Conservation (phyloP, 306 rosid genomes). For the Cucurbita maxima region DNA sequence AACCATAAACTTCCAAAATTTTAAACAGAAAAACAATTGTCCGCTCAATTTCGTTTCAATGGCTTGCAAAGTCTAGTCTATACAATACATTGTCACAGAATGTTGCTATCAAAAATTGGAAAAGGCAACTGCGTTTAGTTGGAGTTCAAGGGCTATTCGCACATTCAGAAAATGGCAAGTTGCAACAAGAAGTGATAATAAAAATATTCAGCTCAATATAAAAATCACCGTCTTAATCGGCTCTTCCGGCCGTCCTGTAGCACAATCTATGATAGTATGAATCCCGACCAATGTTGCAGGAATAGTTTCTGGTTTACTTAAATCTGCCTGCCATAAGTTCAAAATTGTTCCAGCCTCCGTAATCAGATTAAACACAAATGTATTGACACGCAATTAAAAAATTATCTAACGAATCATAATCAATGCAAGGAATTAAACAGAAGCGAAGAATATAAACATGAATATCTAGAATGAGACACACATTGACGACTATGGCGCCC, state of each 20-base stretch:
- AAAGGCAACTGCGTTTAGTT: background rate
- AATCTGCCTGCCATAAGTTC: constrained; percentile 52
- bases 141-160: background rate
- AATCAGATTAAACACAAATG: background rate
- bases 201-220: background rate
- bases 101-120: background rate
- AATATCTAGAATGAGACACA: background rate
- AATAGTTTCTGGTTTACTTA: constrained; percentile 74
- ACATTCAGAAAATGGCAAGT: background rate
- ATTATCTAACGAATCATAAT: background rate
- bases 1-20: background rate
- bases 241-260: constrained; percentile 94
- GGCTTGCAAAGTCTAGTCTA: background rate
- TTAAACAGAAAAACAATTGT: background rate
- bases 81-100: background rate
- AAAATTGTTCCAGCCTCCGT: background rate
- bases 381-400: background rate
- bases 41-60: background rate
- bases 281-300: constrained; percentile 91
- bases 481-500: constrained; percentile 94
- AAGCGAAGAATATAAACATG: background rate
- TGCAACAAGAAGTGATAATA: background rate
- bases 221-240: constrained; percentile 60
- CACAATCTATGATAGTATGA: constrained; percentile 83
- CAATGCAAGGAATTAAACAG: background rate